Percentiles rank a stretch among this genome's conserved stretches.
Conservation (phyloP, 306 rosid species). For the Canavalia ensiformis region DNA sequence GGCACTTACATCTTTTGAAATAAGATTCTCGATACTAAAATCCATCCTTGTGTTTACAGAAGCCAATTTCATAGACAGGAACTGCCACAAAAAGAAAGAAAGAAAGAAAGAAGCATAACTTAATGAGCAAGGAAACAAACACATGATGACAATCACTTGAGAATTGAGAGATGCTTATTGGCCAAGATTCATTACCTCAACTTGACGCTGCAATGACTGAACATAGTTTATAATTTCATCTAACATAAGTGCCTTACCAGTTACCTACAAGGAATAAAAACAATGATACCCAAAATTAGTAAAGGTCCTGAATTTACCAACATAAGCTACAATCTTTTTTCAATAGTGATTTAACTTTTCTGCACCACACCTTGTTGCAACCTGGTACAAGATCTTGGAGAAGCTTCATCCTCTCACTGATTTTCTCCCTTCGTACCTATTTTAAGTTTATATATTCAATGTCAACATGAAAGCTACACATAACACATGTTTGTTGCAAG, state of each 20-base stretch:
- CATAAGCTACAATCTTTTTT: background rate
- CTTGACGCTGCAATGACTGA: slow-evolving; percentile 97
- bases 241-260: slow-evolving; percentile 98
- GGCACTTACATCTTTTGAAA: slow-evolving; percentile 84
- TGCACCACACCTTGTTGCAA: slow-evolving; percentile 78
- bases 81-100: slow-evolving; percentile 53
- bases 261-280: slow-evolving; percentile 62
- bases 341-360: background rate
- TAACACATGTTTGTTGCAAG: background rate
- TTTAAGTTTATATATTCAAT: slow-evolving; percentile 24
- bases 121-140: slow-evolving; percentile 49
- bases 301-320: slow-evolving; percentile 18
- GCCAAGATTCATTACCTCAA: slow-evolving; percentile 70
- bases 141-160: slow-evolving; percentile 42
- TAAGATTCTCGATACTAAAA: slow-evolving; percentile 66
- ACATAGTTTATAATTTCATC: slow-evolving; percentile 98
- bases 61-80: slow-evolving; percentile 94
- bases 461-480: slow-evolving; percentile 37
- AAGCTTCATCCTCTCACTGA: slow-evolving; percentile 96
- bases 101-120: slow-evolving; percentile 21
- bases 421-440: slow-evolving; percentile 96
- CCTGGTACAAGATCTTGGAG: slow-evolving; percentile 98
- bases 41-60: slow-evolving; percentile 89
- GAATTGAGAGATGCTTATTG: slow-evolving; percentile 45
- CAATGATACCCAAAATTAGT: slow-evolving; percentile 38